These are phyloP conservation scores for Salix udensis DNA, from an alignment of 345 rosid genomes.

Conservation along the genomic window DNA sequence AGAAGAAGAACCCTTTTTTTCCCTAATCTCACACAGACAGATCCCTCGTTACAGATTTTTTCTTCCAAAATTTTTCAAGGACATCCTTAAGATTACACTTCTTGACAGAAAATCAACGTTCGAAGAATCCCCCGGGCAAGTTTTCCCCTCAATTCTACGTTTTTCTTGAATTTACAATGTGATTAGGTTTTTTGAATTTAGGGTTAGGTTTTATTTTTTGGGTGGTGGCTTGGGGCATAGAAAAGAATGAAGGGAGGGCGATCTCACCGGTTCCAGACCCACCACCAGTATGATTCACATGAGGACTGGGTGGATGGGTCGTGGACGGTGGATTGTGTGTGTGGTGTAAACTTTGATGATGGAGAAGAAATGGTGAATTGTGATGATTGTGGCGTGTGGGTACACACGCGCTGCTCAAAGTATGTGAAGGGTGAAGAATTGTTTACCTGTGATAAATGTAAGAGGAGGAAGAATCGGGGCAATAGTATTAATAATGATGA, in stretches of 20 bases:
- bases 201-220: neutral
- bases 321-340: slow-evolving; percentile 94
- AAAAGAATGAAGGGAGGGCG: slow-evolving; percentile 46
- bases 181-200: neutral
- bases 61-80: neutral
- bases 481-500: slow-evolving; percentile 16
- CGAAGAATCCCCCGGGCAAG: neutral
- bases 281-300: slow-evolving; percentile 40
- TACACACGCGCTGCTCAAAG: slow-evolving; percentile 87
- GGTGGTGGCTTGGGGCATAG: slow-evolving; percentile 6
- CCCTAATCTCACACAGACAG: neutral
- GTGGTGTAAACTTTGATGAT: slow-evolving; percentile 88
- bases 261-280: slow-evolving; percentile 54
- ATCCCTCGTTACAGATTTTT: neutral
- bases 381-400: slow-evolving; percentile 98
- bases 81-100: neutral
- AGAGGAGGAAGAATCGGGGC: slow-evolving; percentile 39
- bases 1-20: neutral
- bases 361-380: slow-evolving; percentile 99
- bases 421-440: slow-evolving; percentile 76
- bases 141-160: neutral
- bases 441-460: slow-evolving; percentile 85
- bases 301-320: slow-evolving; percentile 96
- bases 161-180: neutral
- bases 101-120: neutral